phyloP scores from a whole-genome alignment of 2,329 filamentous ascomycete species.

The Zelopaecilomyces penicillatus region DNA sequence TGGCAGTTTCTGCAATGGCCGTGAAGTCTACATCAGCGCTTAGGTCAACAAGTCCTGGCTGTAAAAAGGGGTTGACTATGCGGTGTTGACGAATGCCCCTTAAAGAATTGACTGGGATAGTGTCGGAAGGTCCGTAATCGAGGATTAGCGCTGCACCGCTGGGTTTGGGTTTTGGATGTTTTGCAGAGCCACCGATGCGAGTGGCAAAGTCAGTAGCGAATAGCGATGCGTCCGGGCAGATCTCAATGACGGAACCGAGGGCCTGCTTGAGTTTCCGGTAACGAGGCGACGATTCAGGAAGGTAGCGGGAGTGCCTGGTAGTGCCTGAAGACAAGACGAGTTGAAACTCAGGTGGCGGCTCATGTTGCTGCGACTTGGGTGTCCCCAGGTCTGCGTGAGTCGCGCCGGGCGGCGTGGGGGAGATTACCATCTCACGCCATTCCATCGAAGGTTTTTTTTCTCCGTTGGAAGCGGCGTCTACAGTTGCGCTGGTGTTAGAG shows the following conservation, averaged over 20 bases:
- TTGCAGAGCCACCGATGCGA: conserved; percentile 65
- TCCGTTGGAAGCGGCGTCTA: background rate
- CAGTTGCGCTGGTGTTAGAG: background rate
- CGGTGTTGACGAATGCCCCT: conserved; percentile 77
- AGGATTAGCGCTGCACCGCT: conserved; percentile 88
- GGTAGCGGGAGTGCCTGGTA: conserved; percentile 75
- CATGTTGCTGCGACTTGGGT: conserved; percentile 41
- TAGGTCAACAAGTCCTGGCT: conserved; percentile 77
- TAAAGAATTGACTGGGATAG: conserved; percentile 78
- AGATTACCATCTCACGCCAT: conserved; percentile 79
- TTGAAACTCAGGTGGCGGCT: conserved; percentile 71
- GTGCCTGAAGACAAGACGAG: conserved; percentile 66
- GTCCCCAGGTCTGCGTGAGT: conserved; percentile 47
- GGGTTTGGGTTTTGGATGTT: conserved; percentile 49
- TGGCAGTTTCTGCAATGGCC: conserved; percentile 73
- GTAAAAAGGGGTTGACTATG: conserved; percentile 68
- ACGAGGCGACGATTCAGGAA: conserved; percentile 72
- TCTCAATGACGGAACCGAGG: conserved; percentile 68
- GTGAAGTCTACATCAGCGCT: conserved; percentile 91
- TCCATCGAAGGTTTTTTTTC: conserved; percentile 34
- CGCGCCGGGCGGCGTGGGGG: conserved; percentile 50
- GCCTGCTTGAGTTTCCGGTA: conserved; percentile 66
- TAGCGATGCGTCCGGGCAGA: conserved; percentile 78
- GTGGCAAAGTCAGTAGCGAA: conserved; percentile 75
- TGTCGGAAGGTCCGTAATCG: conserved; percentile 78